Conservation (phyloP, 1,139 yeast genomes). For the Pichia sp. region DNA sequence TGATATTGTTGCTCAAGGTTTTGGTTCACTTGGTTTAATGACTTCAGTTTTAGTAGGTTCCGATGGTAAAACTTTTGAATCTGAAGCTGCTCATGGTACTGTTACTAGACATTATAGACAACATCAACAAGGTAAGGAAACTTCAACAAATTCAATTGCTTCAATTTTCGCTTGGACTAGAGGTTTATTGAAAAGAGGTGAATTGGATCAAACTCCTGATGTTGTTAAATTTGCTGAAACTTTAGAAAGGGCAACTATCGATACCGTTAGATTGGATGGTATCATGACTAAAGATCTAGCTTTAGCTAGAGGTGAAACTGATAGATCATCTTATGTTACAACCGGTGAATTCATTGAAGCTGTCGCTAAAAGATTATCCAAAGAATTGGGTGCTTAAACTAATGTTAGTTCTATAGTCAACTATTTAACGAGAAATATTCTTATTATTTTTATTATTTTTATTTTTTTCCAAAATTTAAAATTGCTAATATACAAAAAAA, state of each 20-base stretch:
- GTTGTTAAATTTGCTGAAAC: conserved; percentile 60
- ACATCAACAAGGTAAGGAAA: conserved; percentile 77
- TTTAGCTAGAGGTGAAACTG: conserved; percentile 42
- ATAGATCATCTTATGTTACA: conserved; percentile 45
- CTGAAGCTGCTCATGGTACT: conserved; percentile 85
- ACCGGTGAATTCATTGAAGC: conserved; percentile 72
- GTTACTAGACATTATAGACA: conserved; percentile 83
- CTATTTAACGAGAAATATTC: too few species aligned
- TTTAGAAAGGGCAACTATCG: conserved; percentile 62
- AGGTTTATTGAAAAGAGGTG: conserved; percentile 77
- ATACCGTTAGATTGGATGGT: conserved; percentile 65
- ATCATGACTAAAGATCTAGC: conserved; percentile 83
- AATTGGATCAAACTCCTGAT: conserved; percentile 62
- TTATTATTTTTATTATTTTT: neutral
- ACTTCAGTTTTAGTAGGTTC: conserved; percentile 81
- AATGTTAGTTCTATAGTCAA: neutral
- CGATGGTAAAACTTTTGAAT: conserved; percentile 75
- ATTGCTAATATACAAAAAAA: conserved; percentile 11
- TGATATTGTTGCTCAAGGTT: conserved; percentile 82
- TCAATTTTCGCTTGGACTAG: conserved; percentile 85
- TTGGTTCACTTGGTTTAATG: conserved; percentile 79
- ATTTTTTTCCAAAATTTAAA: neutral
- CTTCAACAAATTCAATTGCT: conserved; percentile 79
- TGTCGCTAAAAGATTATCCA: conserved; percentile 45
- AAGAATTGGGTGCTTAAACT: conserved; percentile 14